Evolutionary conservation across 768 basidiomycete genomes (phyloP).

Genomic region (Lactifluus piperatus): DNA sequence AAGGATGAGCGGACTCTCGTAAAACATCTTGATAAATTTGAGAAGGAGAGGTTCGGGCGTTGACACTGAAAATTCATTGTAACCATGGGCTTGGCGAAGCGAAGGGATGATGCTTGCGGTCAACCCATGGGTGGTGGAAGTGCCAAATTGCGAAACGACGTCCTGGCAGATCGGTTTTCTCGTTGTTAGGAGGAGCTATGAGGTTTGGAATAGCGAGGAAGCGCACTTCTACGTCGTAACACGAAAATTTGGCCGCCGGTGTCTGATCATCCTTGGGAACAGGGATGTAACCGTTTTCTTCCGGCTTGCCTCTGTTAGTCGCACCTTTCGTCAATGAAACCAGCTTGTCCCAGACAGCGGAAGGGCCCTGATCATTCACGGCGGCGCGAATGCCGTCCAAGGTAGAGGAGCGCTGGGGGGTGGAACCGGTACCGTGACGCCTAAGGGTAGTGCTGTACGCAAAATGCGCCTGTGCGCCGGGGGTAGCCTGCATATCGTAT

Average conservation of each 20-base stretch:
- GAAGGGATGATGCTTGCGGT: slow-evolving; percentile 50
- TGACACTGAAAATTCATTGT: slow-evolving; percentile 89
- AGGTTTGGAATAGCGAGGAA: neutral
- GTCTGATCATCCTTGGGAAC: slow-evolving; percentile 15
- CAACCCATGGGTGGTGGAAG: slow-evolving; percentile 55
- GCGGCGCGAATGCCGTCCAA: slow-evolving; percentile 25
- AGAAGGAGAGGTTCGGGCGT: slow-evolving; percentile 70
- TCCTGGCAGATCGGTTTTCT: slow-evolving; percentile 38
- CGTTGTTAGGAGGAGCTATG: neutral
- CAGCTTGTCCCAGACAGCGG: slow-evolving; percentile 39
- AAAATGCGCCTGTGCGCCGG: slow-evolving; percentile 65
- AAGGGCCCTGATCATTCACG: slow-evolving; percentile 25
- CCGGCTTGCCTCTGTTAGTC: slow-evolving; percentile 26
- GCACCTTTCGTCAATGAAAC: slow-evolving; percentile 33
- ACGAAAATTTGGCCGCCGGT: slow-evolving; percentile 7
- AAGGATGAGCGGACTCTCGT: slow-evolving; percentile 89
- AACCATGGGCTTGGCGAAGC: slow-evolving; percentile 64
- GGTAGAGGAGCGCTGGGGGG: slow-evolving; percentile 20
- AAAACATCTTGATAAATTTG: slow-evolving; percentile 93
- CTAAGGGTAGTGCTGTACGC: slow-evolving; percentile 77
- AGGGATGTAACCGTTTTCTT: slow-evolving; percentile 35
- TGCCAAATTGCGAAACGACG: slow-evolving; percentile 61
- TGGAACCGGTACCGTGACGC: slow-evolving; percentile 46
- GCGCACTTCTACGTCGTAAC: slow-evolving; percentile 5
- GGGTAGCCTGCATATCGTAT: slow-evolving; percentile 39